These are phyloP conservation scores for Cicer chorassanicum DNA, from an alignment of 306 rosid species.

Conservation along the genomic window DNA sequence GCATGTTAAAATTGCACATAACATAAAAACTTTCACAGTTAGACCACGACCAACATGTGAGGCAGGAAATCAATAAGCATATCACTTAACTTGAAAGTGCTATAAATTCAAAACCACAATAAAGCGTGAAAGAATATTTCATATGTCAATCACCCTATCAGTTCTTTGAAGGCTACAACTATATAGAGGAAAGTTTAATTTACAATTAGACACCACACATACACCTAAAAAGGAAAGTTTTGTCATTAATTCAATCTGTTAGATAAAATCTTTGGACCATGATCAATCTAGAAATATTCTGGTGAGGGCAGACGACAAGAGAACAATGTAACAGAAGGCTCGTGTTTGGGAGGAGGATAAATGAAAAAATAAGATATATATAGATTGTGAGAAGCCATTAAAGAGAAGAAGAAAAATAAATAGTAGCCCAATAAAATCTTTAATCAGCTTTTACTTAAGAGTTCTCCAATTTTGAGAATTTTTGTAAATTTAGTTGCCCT, in stretches of 20 bases:
- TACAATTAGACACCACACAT: not conserved
- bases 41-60: no score
- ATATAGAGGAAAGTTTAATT: not conserved
- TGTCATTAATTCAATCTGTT: not conserved
- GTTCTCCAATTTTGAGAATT: not conserved
- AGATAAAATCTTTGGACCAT: conserved; percentile 8
- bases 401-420: not conserved
- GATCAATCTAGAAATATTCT: not conserved
- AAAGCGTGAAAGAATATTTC: not conserved
- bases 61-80: not conserved
- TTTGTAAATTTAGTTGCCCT: conserved; percentile 2
- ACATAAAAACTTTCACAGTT: no score
- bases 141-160: conserved; percentile 6
- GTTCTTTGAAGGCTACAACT: not conserved
- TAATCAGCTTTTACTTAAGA: conserved; percentile 1
- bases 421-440: not conserved
- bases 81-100: not conserved
- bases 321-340: not conserved
- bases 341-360: not conserved
- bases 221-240: not conserved
- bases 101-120: not conserved
- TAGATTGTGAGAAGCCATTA: not conserved
- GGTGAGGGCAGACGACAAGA: not conserved
- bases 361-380: conserved; percentile 1
- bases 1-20: conserved; percentile 28